Evolutionary conservation across 352 stramenopile genomes (phyloP).

Genomic region (Phytophthora hibernalis): DNA sequence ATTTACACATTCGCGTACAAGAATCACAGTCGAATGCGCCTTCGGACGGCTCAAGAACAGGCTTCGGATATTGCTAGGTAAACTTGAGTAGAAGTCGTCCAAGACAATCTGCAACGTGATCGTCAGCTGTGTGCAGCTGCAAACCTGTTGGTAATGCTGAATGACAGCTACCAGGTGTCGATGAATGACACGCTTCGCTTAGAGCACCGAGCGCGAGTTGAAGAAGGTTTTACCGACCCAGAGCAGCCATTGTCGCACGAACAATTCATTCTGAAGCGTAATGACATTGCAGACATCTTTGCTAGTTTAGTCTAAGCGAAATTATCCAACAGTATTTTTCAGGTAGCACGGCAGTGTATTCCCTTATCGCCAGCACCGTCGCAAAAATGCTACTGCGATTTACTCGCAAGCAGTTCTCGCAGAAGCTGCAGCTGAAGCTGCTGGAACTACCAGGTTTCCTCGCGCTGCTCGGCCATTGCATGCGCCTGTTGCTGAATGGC

Average conservation of each 20-base stretch:
- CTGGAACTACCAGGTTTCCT: slow-evolving; percentile 7
- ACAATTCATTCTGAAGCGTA: not conserved
- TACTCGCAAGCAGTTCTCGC: not conserved
- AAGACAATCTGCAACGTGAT: not conserved
- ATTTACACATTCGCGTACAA: not conserved
- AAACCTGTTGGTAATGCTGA: not conserved
- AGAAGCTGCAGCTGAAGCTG: slow-evolving; percentile 6
- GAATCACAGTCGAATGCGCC: not conserved
- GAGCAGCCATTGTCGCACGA: not conserved
- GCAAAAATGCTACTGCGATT: not conserved
- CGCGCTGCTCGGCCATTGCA: not conserved
- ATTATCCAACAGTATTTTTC: not conserved
- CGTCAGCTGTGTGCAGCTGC: not conserved
- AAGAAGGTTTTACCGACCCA: not conserved
- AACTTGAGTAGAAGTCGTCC: not conserved
- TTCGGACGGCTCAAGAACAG: not conserved
- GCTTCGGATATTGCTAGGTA: not conserved
- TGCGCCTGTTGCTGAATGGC: not conserved
- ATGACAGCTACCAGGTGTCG: not conserved
- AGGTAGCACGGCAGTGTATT: not conserved
- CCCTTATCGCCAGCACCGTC: not conserved
- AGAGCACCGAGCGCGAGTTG: not conserved
- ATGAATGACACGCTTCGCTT: not conserved
- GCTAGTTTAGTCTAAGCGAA: not conserved
- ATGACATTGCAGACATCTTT: not conserved